Base-by-base conservation (phyloP, 768 basidiomycete species). In the Neoboletus subvelutipes region DNA sequence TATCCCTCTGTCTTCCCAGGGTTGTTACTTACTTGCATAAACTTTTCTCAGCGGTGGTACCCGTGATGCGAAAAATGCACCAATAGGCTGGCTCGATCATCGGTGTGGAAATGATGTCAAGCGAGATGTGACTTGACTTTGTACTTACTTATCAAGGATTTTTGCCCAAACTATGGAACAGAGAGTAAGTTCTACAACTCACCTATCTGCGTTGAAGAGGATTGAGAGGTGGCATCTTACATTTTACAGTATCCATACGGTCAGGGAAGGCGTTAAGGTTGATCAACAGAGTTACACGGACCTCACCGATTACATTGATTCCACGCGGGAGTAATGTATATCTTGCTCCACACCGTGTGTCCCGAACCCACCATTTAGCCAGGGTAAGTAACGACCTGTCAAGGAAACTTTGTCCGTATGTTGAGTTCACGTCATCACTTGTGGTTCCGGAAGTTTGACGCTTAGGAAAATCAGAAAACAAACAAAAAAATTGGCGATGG, bases 331-430 rank as follows among this genome's bases (percentile, higher is more conserved):
- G 24, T 24, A 40, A 53, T n/a, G 13, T 37, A 36, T 26, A 5
- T 42, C 46, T 40, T 36, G 54, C 60, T 66, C 62, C 61, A 59
- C 64, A 33, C 46, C 50, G 58, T 61, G 59, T 58, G 46, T 34
- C 50, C 17, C 24, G 26, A 49, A 45, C 50, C 31, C 55, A 31
- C 28, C 47, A 36, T 24, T 17, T 45, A 18, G 20, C 53, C 57
- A 57, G 59, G 54, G 54, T 45, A 41, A 58, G 61, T 59, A 52
- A 57, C 13, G 5, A 36, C 2, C 39, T 51, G 57, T 61, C 60
- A 46, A 29, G n/a, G 29, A 45, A 31, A 7, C 37, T 24, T 50
- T 34, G 12, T 17, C 10, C 36, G 39, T 34, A 48, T 51, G 42
- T 45, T 10, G 33, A 18, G 15, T 37, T 51, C 41, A 61, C 37